Base-by-base conservation (phyloP, 2,329 filamentous ascomycete species). In the Bertia moriformis region DNA sequence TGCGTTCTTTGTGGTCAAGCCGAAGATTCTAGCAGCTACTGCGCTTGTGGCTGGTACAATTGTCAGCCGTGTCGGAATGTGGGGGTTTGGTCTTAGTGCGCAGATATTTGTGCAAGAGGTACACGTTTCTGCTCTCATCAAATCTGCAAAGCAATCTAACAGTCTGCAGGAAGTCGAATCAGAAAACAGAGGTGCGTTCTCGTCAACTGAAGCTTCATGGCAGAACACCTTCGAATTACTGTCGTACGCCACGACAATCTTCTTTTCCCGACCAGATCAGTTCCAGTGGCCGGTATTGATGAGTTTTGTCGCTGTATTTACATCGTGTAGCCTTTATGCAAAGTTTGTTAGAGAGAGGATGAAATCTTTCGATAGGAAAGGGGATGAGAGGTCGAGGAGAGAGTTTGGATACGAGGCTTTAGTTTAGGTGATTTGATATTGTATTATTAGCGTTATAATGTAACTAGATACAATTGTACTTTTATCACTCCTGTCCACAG, bases 191-290 rank as follows among this genome's bases (percentile, higher is more conserved):
- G 82, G 78, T 1, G 60, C 66, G 0, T 87, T 88, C 46, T 85
- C 80, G 0, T 62, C 78, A 0, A 67, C 74, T 4, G 83, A 88
- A 52, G 69, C 75, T 4, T 67, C 74, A 0, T 65, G 77, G 27
- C 82, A 87, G 51, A 86, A 77, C 43, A 46, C 71, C 1, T 85
- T 84, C 43, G 81, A 87, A 52, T 63, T 86, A 37, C 54, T 76
- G 1, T 77, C 79, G 0, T 86, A 74, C 49, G 65, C 65, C 0
- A 66, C 68, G 1, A 87, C 82, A 0, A 74, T 84, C 42, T 50
- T 77, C 3, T 84, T 78, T 43, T 63, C 70, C 1, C 57, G 60
- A 0, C 80, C 81, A 0, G 63, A 69, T 3, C 66, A 83, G 47
- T 87, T 87, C 51, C 61, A 62, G 40, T 77, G 69, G 50, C 79